These are phyloP conservation scores for Spathaspora passalidarum DNA, from an alignment of 805 yeast species.

Conservation along the genomic window DNA sequence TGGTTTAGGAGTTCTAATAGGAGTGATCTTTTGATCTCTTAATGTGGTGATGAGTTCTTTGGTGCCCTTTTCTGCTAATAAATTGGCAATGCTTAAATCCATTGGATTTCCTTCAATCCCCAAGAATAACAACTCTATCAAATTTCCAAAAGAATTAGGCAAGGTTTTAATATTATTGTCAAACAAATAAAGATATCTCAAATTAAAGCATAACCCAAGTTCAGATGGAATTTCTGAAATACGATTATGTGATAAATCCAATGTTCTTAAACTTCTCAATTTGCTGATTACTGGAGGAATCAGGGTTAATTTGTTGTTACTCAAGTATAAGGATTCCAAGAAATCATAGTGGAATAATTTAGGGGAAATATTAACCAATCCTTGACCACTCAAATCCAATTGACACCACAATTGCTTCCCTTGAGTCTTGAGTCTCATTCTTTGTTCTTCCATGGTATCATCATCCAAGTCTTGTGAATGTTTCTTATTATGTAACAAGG, in stretches of 20 bases:
- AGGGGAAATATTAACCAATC: constrained; percentile 65
- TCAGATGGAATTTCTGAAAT: constrained; percentile 76
- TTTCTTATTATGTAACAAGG: constrained; percentile 42
- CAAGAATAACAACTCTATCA: constrained; percentile 78
- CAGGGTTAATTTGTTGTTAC: constrained; percentile 71
- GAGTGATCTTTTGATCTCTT: constrained; percentile 77
- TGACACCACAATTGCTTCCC: constrained; percentile 92
- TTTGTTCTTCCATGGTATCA: constrained; percentile 49
- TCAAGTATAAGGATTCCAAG: constrained; percentile 80
- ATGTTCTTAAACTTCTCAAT: constrained; percentile 69
- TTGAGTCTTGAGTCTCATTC: constrained; percentile 55
- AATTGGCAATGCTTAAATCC: constrained; percentile 58
- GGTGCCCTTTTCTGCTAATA: constrained; percentile 79
- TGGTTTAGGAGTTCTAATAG: constrained; percentile 56
- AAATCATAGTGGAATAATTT: constrained; percentile 78
- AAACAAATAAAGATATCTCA: constrained; percentile 80
- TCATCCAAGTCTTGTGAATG: constrained; percentile 52
- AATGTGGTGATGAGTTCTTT: constrained; percentile 75
- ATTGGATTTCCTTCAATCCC: constrained; percentile 95
- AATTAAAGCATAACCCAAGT: constrained; percentile 75
- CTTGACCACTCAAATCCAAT: constrained; percentile 88
- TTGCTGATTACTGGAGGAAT: constrained; percentile 69
- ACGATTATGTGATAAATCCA: constrained; percentile 81
- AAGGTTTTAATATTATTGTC: constrained; percentile 76
- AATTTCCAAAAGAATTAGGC: constrained; percentile 83